These are phyloP conservation scores for Floccularia luteovirens DNA, from an alignment of 768 basidiomycete species.

Conservation along the genomic window DNA sequence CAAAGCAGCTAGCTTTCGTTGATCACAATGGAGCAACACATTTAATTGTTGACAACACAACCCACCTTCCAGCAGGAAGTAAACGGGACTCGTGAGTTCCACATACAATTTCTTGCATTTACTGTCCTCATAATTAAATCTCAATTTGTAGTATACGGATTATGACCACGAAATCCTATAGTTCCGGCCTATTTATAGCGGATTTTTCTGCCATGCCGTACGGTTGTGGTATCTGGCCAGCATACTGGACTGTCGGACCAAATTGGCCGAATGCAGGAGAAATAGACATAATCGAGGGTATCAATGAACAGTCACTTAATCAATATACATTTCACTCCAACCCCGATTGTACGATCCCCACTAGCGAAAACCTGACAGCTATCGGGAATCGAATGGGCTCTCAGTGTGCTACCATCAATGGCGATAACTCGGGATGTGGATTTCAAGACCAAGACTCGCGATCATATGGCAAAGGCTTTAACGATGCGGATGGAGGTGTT, in stretches of 20 bases:
- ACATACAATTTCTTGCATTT: conserved; percentile 6
- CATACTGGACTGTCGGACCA: conserved; percentile 42
- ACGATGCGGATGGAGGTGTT: conserved; percentile 39
- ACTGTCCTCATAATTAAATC: conserved; percentile 74
- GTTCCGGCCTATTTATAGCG: conserved; percentile 65
- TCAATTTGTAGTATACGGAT: conserved; percentile 52
- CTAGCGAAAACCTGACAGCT: conserved; percentile 13
- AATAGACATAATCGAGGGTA: conserved; percentile 72
- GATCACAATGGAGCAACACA: conserved; percentile 48
- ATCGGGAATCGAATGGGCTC: conserved; percentile 18
- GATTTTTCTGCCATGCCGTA: conserved; percentile 67
- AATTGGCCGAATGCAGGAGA: conserved; percentile 48
- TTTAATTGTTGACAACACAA: conserved; percentile 56
- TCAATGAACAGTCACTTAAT: conserved; percentile 49
- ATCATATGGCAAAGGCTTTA: conserved; percentile 41
- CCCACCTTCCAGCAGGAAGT: conserved; percentile 36
- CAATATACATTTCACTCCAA: conserved; percentile 62
- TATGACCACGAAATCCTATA: conserved; percentile 52
- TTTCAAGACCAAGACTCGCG: conserved; percentile 30
- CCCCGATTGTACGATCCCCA: conserved; percentile 26
- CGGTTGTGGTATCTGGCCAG: conserved; percentile 62
- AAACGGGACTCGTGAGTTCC: conserved; percentile 43
- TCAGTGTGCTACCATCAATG: conserved; percentile 30
- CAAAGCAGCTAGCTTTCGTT: conserved; percentile 53
- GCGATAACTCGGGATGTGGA: conserved; percentile 41